Conservation (phyloP, 75 land plant species). For the Selaginella tamariscina region DNA sequence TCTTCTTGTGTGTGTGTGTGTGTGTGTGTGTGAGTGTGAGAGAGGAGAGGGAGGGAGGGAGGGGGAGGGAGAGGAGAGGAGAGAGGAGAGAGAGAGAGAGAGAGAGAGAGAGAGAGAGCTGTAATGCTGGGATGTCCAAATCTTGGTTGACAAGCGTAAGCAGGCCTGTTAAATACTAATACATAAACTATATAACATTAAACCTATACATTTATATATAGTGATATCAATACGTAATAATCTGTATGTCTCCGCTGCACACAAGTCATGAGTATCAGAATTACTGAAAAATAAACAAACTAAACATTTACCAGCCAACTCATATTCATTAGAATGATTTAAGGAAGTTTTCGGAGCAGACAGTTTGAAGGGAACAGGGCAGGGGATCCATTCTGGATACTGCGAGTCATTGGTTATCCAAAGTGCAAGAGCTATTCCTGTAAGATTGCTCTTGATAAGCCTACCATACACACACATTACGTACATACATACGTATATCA, state of each 20-base stretch:
- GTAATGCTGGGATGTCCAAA: slow-evolving; percentile 62
- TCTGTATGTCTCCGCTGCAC: no score
- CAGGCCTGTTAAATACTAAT: slow-evolving; percentile 51
- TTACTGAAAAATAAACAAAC: no score
- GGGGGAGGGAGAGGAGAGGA: no score
- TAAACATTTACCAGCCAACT: slow-evolving; percentile 72
- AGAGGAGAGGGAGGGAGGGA: no score
- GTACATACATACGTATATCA: not conserved
- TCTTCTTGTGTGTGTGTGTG: no score
- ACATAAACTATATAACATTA: no score
- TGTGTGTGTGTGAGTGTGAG: no score
- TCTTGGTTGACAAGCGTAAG: slow-evolving; percentile 92
- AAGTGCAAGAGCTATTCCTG: slow-evolving; percentile 80
- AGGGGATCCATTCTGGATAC: slow-evolving; percentile 84
- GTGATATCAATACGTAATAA: no score
- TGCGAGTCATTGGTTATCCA: slow-evolving; percentile 62
- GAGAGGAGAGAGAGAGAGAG: no score
- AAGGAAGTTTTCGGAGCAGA: slow-evolving; percentile 42
- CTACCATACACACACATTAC: slow-evolving; percentile 20
- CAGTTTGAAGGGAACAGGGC: slow-evolving; percentile 82
- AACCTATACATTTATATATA: no score
- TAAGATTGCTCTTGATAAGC: slow-evolving; percentile 66
- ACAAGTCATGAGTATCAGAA: no score
- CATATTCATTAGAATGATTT: slow-evolving; percentile 28
- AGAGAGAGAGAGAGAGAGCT: slow-evolving; percentile 43